Conservation (phyloP, 164 flowering plant genomes). For the Liriodendron chinense region DNA sequence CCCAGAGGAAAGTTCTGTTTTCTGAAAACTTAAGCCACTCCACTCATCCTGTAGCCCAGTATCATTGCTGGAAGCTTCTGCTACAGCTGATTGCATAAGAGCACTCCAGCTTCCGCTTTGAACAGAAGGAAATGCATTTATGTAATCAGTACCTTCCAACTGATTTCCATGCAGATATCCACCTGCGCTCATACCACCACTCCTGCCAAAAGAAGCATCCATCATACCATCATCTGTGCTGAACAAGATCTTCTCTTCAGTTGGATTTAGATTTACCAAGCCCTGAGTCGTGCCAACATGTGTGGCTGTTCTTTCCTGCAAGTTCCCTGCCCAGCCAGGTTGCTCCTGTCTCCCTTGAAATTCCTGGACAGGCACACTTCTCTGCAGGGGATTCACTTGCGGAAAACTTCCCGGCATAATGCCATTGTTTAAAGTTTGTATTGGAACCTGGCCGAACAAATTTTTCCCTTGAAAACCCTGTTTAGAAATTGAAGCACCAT, state of each 20-base stretch:
- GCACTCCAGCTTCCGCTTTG: slow-evolving; percentile 96
- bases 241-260: slow-evolving; percentile 66
- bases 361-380: slow-evolving; percentile 37
- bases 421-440: slow-evolving; percentile 31
- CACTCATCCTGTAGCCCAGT: slow-evolving; percentile 70
- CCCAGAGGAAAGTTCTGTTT: slow-evolving; percentile 46
- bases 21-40: slow-evolving; percentile 76
- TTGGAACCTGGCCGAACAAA: slow-evolving; percentile 32
- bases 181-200: slow-evolving; percentile 28
- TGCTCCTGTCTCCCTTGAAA: slow-evolving; percentile 36
- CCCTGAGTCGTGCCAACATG: slow-evolving; percentile 41
- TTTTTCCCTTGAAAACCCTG: slow-evolving; percentile 44
- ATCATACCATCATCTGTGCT: slow-evolving; percentile 51
- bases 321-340: slow-evolving; percentile 33
- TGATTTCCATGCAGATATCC: slow-evolving; percentile 28
- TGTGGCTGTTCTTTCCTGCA: slow-evolving; percentile 23
- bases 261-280: slow-evolving; percentile 53
- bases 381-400: slow-evolving; percentile 27
- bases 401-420: slow-evolving; percentile 30
- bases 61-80: slow-evolving; percentile 76
- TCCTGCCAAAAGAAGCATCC: slow-evolving; percentile 44
- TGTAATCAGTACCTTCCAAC: slow-evolving; percentile 33
- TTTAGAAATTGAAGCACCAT: slow-evolving; percentile 31
- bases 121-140: slow-evolving; percentile 48
- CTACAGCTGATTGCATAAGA: slow-evolving; percentile 93